Base-by-base conservation (phyloP, 23 red algal species). In the Cyanidioschyzon merolae region DNA sequence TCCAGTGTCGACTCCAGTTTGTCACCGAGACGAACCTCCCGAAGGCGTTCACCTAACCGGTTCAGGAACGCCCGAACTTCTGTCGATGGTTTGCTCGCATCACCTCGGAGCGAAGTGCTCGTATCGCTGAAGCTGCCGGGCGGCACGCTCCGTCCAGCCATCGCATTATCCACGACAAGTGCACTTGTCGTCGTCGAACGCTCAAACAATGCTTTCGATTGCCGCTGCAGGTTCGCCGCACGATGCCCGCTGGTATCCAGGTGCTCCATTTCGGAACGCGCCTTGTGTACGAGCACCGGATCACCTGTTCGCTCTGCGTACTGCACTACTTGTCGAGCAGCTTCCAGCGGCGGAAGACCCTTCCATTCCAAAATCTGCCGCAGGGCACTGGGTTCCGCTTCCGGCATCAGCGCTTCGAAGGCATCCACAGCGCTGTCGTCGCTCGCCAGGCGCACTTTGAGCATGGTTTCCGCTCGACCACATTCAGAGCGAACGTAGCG, bases 401-500 rank as follows among this genome's bases (percentile, higher is more conserved):
- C 68, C 0, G 86, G 76, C 30, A 89, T 79, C 26, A 95, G 79
- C 68, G 91, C 91, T 18, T 77, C 77, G 76, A 89, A 95, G 24
- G 91, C 86, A 34, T 85, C 85, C 27, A 95, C 76, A 50, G 79
- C 75, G 26, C 71, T 79, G 57, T 89, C 83, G 38, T 83, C 74
- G 41, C 86, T 82, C 16, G 91, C 83, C 35, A 95, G 71, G 58
- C 89, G 82, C 27, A 95, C 91, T 59, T 95, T 95, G 39, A 95
- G 83, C 77, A 95, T 79, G 63, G 87, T 80, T 58, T 95, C 91
- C 40, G 85, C 74, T 36, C 80, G 85, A 34, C 83, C 80, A 78
- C 86, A 86, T 80, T 95, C 91, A 16, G 75, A 75, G 58, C 84
- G 88, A 16, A 95, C 85, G 40, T 80, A 41, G 74, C 89, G 88